Base-by-base conservation (phyloP, 2,329 filamentous ascomycete genomes). In the Fusarium sp. region DNA sequence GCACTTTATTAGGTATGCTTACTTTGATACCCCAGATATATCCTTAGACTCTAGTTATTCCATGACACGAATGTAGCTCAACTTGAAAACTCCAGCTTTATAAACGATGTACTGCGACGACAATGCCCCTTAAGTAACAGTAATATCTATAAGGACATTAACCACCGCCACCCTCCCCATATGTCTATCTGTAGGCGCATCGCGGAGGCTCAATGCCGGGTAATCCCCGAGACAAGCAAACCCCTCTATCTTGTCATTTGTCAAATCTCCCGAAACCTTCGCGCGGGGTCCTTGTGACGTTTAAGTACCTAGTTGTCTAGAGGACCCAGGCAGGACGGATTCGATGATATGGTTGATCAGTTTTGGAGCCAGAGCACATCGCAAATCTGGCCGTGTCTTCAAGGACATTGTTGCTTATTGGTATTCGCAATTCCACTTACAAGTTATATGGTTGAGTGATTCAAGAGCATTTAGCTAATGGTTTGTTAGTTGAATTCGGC, bases 141-240 rank as follows among this genome's bases (percentile, higher is more conserved):
- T 24, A 24, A 24, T 24, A 24, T 24, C 24, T 7, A 24, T 24
- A 24, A 8, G 7, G 24, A 24, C 24, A 24, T 24, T 24, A 24
- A 7, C 24, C 24, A 24, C 24, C 24, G 24, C 7, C 24, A 7
- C 24, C 78, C 75, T 9, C 74, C 74, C 83, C 83, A 85, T 5
- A 83, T 69, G 49, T 80, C 78, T 11, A 50, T 80, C 77, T 11
- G 76, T 76, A 19, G 76, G 67, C 24, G 75, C 74, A 32, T 78
- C 73, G 2, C 72, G 62, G 28, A 78, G 62, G 47, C 75, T 75
- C 56, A 84, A 68, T n/a, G 75, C 77, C 7, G 83, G 78, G 62
- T 84, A 83, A 49, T 84, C 82, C 9, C 77, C 78, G 20, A 84
- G 75, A 68, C 80, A 83, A 41, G 81, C 80, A 56, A 86, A 83